A percentile compares a stretch with the other conserved stretches of the same genome.
phyloP scores from a whole-genome alignment of 805 yeast genomes.

The Starmera amethionina region DNA sequence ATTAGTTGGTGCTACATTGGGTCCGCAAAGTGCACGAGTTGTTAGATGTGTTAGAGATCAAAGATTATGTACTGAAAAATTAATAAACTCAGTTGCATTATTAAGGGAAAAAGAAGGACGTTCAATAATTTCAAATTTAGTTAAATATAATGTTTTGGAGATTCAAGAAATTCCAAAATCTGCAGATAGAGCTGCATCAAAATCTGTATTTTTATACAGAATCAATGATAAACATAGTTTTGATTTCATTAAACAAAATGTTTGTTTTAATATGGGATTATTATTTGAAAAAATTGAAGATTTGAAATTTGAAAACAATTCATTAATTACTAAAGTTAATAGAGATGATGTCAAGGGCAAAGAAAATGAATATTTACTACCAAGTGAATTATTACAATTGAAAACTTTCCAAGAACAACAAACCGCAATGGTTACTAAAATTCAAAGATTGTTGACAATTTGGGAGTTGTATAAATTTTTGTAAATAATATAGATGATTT shows the following conservation, averaged over 20 bases:
- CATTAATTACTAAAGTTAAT: conserved; percentile 68
- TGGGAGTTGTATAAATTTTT: conserved; percentile 44
- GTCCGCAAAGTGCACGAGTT: conserved; percentile 59
- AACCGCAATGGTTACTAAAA: conserved; percentile 40
- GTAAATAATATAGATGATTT: conserved; percentile 3
- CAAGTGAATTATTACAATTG: conserved; percentile 67
- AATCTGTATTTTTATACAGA: conserved; percentile 78
- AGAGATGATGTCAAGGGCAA: conserved; percentile 86
- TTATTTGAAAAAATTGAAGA: conserved; percentile 43
- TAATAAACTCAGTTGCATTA: conserved; percentile 63
- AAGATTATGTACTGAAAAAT: conserved; percentile 76
- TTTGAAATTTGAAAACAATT: conserved; percentile 49
- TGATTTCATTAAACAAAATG: conserved; percentile 34
- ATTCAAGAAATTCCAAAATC: conserved; percentile 92
- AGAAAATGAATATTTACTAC: conserved; percentile 64
- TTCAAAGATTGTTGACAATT: conserved; percentile 44
- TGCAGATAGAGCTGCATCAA: conserved; percentile 81
- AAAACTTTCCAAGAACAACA: conserved; percentile 51
- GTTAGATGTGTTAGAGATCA: conserved; percentile 65
- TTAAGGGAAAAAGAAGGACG: conserved; percentile 73
- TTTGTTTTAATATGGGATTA: conserved; percentile 35
- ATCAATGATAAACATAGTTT: conserved; percentile 47
- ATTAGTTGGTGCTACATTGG: conserved; percentile 49
- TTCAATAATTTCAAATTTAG: conserved; percentile 54
- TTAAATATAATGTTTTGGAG: conserved; percentile 65